Evolutionary conservation across 176 grass and related monocot genomes (phyloP).

Genomic region (Avena eriantha): DNA sequence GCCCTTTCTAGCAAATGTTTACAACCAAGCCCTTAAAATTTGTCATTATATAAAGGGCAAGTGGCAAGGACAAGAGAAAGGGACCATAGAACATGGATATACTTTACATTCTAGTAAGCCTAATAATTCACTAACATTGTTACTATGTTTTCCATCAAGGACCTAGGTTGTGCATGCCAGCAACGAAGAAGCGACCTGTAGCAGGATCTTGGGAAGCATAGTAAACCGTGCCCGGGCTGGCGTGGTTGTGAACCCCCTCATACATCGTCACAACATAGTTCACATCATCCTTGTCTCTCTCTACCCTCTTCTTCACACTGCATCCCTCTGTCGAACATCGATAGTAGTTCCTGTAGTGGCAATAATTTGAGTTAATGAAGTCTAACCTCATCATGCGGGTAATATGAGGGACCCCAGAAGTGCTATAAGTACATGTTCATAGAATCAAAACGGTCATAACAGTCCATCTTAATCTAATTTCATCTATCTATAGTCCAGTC

Average conservation of each 20-base stretch:
- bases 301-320: conserved; percentile 91
- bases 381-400: neutral
- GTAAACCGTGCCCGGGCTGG: conserved; percentile 63
- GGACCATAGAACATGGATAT: neutral
- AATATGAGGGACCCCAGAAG: neutral
- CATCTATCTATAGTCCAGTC: neutral
- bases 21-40: neutral
- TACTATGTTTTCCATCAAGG: neutral
- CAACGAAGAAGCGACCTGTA: conserved; percentile 79
- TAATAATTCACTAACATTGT: neutral
- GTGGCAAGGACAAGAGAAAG: neutral
- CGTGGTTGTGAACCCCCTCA: conserved; percentile 88
- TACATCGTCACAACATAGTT: conserved; percentile 90
- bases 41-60: neutral
- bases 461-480: too few relatives aligned
- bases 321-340: conserved; percentile 90
- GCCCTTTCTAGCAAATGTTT: neutral
- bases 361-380: neutral
- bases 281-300: conserved; percentile 73
- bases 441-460: neutral
- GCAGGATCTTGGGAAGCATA: conserved; percentile 67
- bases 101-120: neutral
- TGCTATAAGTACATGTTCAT: neutral
- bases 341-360: conserved; percentile 78
- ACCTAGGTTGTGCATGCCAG: conserved; percentile 51